Conservation (phyloP, 257 asterid genomes). For the Ligustrum vulgare region DNA sequence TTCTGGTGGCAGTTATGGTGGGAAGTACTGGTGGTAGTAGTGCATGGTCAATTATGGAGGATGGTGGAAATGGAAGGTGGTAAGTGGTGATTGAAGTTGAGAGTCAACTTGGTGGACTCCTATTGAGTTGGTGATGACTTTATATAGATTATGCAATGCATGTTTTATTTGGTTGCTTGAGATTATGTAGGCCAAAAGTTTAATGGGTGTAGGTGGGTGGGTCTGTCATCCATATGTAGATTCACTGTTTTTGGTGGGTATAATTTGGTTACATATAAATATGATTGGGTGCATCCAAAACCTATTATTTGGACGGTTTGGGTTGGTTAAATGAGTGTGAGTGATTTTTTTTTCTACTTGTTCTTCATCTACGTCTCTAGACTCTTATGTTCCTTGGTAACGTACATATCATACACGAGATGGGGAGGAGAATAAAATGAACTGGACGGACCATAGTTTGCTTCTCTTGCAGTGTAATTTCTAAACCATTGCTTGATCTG, state of each 20-base stretch:
- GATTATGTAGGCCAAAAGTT: not conserved
- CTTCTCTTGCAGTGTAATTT: conserved; percentile 10
- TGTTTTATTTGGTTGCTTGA: not conserved
- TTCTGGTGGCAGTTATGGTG: not conserved
- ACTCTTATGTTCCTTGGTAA: conserved; percentile 4
- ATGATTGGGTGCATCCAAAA: not conserved
- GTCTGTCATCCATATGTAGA: not conserved
- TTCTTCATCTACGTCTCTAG: not conserved
- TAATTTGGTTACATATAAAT: not conserved
- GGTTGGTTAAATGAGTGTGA: not conserved
- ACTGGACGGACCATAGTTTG: conserved; percentile 2
- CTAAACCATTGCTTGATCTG: conserved; percentile 7
- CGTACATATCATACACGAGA: not conserved
- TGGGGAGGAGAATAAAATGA: not conserved
- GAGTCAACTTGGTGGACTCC: not conserved
- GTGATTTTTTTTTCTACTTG: conserved; percentile 11
- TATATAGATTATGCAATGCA: not conserved
- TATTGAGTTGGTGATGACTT: not conserved
- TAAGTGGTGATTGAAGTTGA: not conserved
- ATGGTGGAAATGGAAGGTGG: not conserved
- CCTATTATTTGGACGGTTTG: not conserved
- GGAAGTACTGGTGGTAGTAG: not conserved
- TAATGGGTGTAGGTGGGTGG: not conserved
- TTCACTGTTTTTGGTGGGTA: not conserved
- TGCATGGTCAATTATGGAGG: not conserved